Evolutionary conservation across 495 filamentous ascomycete genomes (phyloP), one percentile per base, ranked within the genome.

Genomic region (Xylaria bambusicola): DNA sequence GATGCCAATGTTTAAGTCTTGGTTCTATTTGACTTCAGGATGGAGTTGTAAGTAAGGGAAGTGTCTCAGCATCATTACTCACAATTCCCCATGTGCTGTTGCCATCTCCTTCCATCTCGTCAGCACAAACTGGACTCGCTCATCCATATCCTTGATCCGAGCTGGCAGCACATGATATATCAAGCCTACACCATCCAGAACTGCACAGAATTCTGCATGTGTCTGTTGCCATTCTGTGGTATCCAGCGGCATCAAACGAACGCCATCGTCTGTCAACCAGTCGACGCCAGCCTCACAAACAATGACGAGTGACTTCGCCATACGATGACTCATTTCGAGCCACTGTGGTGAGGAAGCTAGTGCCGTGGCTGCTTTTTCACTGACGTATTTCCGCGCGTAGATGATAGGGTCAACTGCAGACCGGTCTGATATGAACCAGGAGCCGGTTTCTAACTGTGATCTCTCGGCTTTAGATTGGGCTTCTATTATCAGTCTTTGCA

Each of bases 341-440:
- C 77, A 83, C 21, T 69, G 61, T 7, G 36, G 2, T 7, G 64
- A 65, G 5, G 57, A 31, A 20, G 67, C 6, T 47, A 81, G 63
- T 12, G 36, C 40, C 2, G 63, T 26, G 6, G 66, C 68, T 2
- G 65, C 73, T 2, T 66, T 72, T 9, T 62, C 41, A 15, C 77
- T 67, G 13, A 73, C 73, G 55, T 77, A 77, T 5, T 68, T 69
- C 21, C 56, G 45, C 10, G 77, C 71, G 58, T 82, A 83, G 15
- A 75, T 71, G 15, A 83, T 60, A 12, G 80, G 76, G 54, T 83
- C 81, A 6, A 80, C 49, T 1, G 71, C 79, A 5, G 81, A 83
- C 6, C 81, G 71, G 62, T 82, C 81, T 0, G 80, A 79, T 52
- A 83, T 72, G 62, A 77, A 76, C 77, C 80, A 81, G 21, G 33